These are phyloP conservation scores for Endothia cerciana DNA, from an alignment of 2,329 filamentous ascomycete species.

Conservation along the genomic window DNA sequence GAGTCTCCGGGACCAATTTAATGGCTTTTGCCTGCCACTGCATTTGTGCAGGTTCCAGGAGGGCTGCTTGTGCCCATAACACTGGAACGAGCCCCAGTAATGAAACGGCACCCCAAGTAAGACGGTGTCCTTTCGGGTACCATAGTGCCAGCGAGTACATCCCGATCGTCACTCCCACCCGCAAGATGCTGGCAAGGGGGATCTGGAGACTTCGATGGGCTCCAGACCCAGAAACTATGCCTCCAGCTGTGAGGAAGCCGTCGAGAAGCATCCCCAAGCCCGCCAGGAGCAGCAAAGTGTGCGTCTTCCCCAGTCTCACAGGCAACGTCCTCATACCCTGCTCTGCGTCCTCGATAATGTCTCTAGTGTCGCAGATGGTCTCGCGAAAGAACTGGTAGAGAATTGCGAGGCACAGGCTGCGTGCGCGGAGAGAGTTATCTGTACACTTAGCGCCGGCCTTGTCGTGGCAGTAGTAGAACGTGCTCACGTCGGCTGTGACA, in stretches of 20 bases:
- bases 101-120: not conserved
- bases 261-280: not conserved
- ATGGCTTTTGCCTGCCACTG: not conserved
- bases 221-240: not conserved
- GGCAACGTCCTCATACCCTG: conserved; percentile 25
- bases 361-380: conserved; percentile 24
- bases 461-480: conserved; percentile 1
- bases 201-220: not conserved
- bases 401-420: conserved; percentile 25
- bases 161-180: not conserved
- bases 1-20: not conserved
- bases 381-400: conserved; percentile 29
- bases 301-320: conserved; percentile 15
- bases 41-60: not conserved
- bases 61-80: not conserved
- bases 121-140: not conserved
- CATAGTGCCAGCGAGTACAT: not conserved
- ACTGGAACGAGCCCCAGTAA: not conserved
- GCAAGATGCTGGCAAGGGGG: not conserved
- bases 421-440: conserved; percentile 13
- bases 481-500: conserved; percentile 5
- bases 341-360: conserved; percentile 23
- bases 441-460: conserved; percentile 8
- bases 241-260: not conserved
- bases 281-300: not conserved